Evolutionary conservation across 495 filamentous ascomycete genomes (phyloP), one percentile per base, ranked within the genome.

Genomic region (Daldinia concentrica): DNA sequence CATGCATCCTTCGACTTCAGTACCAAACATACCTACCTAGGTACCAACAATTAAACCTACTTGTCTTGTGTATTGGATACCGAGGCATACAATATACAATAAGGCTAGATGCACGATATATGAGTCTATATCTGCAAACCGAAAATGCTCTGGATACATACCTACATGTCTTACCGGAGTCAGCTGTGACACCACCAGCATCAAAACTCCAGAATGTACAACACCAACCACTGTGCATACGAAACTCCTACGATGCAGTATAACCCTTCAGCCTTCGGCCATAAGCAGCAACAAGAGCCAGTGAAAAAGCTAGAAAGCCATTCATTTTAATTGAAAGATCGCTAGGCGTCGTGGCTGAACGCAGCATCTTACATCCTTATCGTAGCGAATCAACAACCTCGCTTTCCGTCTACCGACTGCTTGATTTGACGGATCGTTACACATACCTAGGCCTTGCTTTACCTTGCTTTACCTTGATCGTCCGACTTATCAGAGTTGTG

Each of bases 201-300:
- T 19, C 26, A 36, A 34, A 17, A 22, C 14, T 24, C 17, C 17
- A 15, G 24, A 7, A 26, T 60, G 62, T 64, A 50, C 56, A 61
- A 70, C 67, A 17, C 36, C 55, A 64, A 61, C 27, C 37, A 50
- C 43, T 60, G 41, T 36, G 61, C 17, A 70, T 43, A 43, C 52
- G 32, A 56, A 19, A 36, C 15, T 30, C 24, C 50, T 56, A 14
- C 26, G 51, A 50, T 27, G 30, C 52, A 24, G 19, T 14, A 29
- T 51, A 26, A 11, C 7, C 19, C 19, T 11, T 30, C 50, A 55
- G 24, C 39, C 6, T 54, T 1, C 14, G 30, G n/a, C 43, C n/a
- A 58, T 15, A 36, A 34, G 34, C 29, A 24, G 17, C 39, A 43
- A 1, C 39, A 3, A 54, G 24, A n/a, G 30, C 29, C 29, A 57